Conservation (phyloP, 495 filamentous ascomycete species). For the Trichoderma virens region DNA sequence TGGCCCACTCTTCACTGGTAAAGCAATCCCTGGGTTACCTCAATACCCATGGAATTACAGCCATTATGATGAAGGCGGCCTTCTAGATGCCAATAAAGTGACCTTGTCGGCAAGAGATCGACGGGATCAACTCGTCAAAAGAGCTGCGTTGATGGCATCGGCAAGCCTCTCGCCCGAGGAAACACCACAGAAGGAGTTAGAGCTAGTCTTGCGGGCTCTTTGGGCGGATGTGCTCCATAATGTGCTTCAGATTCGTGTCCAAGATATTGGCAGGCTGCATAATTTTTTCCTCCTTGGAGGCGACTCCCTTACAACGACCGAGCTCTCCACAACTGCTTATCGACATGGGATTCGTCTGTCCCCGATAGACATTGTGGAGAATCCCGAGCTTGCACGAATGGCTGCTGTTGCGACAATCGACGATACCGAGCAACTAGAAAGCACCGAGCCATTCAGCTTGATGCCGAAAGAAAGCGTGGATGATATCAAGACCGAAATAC, state of each 20-base stretch:
- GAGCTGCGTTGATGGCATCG: slow-evolving; percentile 35
- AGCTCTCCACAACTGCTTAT: not conserved
- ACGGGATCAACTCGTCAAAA: slow-evolving; percentile 41
- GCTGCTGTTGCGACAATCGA: not conserved
- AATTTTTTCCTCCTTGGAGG: slow-evolving; percentile 40
- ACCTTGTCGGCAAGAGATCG: slow-evolving; percentile 49
- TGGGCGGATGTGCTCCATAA: slow-evolving; percentile 18
- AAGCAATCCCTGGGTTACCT: slow-evolving; percentile 22
- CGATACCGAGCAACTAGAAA: not conserved
- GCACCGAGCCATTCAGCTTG: not conserved
- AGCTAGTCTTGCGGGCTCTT: slow-evolving; percentile 17
- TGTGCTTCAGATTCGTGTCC: slow-evolving; percentile 18
- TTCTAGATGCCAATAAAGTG: slow-evolving; percentile 21
- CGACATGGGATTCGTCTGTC: slow-evolving; percentile 8
- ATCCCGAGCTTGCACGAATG: slow-evolving; percentile 3
- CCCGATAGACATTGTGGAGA: not conserved
- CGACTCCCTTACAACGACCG: slow-evolving; percentile 1
- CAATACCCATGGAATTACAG: slow-evolving; percentile 33
- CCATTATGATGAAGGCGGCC: slow-evolving; percentile 26
- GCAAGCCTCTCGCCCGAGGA: slow-evolving; percentile 40
- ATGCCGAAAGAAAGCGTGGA: not conserved
- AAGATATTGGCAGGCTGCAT: slow-evolving; percentile 1
- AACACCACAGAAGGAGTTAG: slow-evolving; percentile 2
- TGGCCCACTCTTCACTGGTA: not conserved
- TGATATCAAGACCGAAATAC: not conserved